phyloP scores from a whole-genome alignment of 2,329 filamentous ascomycete species.

The Exophiala mesophila region DNA sequence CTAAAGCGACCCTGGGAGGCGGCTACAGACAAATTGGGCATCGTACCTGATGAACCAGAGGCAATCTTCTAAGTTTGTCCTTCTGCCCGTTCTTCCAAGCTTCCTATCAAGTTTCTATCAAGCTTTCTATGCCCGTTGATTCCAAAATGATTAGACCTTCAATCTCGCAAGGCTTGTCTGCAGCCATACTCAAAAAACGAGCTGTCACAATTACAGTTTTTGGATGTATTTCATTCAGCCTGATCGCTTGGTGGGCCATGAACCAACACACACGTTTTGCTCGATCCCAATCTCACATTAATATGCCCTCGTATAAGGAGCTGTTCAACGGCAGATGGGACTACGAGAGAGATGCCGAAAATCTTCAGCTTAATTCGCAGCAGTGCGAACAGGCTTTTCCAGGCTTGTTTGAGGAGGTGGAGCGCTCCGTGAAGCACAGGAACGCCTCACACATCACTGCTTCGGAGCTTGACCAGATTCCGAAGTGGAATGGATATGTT shows the following conservation, averaged over 20 bases:
- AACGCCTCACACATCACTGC: slow-evolving; percentile 21
- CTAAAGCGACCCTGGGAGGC: too few species aligned
- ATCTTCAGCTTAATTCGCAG: slow-evolving; percentile 22
- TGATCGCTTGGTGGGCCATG: background rate
- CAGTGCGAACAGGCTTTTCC: slow-evolving; percentile 29
- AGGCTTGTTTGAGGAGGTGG: slow-evolving; percentile 27
- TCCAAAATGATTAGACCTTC: too few species aligned
- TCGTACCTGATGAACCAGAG: too few species aligned
- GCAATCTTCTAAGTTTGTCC: too few species aligned
- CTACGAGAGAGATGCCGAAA: slow-evolving; percentile 25
- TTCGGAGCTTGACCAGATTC: slow-evolving; percentile 23
- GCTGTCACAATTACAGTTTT: too few species aligned
- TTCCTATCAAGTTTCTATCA: too few species aligned
- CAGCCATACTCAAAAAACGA: too few species aligned
- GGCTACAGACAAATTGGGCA: too few species aligned
- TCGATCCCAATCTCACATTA: background rate
- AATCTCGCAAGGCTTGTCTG: too few species aligned
- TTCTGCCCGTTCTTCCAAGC: too few species aligned
- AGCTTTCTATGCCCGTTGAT: too few species aligned
- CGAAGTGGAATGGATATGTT: slow-evolving; percentile 28
- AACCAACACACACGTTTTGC: background rate
- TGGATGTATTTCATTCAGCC: background rate
- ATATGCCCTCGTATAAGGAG: background rate
- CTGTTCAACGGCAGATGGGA: slow-evolving; percentile 18
- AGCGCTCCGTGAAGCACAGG: slow-evolving; percentile 21